Evolutionary conservation across 257 asterid species (phyloP), one percentile per base, ranked within the genome.

Genomic region (Plantago major): DNA sequence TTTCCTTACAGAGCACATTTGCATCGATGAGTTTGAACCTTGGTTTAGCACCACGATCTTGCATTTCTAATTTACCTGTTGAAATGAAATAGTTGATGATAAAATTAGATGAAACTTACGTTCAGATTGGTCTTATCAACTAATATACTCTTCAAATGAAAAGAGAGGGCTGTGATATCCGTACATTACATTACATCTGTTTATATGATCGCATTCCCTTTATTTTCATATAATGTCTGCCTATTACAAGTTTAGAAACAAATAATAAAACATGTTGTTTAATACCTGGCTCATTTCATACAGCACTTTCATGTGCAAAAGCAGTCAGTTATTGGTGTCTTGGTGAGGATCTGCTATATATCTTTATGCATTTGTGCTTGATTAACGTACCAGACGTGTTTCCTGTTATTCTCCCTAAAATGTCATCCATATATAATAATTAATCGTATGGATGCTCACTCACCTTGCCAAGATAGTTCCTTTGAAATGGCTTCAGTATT

Each of bases 401-500:
- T 26, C 14, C 42, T 10, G 15, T 5, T 16, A 12, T 28, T 11
- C n/a, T 53, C 14, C 30, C 8, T 33, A 7, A 33, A 9, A 53
- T 11, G 1, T 11, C 17, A 53, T 10, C 58, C 58, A n/a, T 19
- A 53, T 53, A 9, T 11, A 53, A 22, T 53, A 51, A 5, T 19
- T 53, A 53, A 40, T 22, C 9, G 18, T 15, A 2, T 26, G 18
- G 14, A 19, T 28, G 10, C 58, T 53, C 42, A 22, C 26, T 26
- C 58, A 53, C 33, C 18, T 53, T 0, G 44, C 38, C 15, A 26
- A 47, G 47, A 71, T 7, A 44, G 57, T 53, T 30, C 52, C 60
- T 52, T 17, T 13, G 42, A 9, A 46, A 30, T 58, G 45, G 57
- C 37, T 52, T 28, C 45, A 17, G 15, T 40, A 30, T 55, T 46